These are phyloP conservation scores for Phytophthora sp. DNA, from an alignment of 352 stramenopile genomes.

Conservation along the genomic window DNA sequence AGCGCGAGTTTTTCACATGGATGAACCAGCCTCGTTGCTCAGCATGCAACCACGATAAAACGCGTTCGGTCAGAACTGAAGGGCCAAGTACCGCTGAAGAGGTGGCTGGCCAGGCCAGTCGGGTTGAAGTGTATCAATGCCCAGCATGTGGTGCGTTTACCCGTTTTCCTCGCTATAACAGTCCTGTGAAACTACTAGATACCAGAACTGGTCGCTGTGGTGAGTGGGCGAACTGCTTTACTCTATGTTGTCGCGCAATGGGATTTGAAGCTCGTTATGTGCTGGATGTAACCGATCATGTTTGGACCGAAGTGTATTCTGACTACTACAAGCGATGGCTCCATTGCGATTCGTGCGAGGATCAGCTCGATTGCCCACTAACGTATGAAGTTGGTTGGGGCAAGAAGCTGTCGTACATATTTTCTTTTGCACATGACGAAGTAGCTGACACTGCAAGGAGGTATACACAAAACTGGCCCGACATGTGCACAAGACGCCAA, in stretches of 20 bases:
- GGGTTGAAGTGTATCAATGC: constrained; percentile 91
- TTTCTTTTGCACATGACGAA: constrained; percentile 89
- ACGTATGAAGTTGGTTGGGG: constrained; percentile 97
- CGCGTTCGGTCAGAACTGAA: constrained; percentile 47
- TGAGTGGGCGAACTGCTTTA: constrained; percentile 95
- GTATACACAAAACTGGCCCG: constrained; percentile 78
- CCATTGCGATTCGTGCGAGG: constrained; percentile 95
- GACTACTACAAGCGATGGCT: constrained; percentile 86
- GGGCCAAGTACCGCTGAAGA: constrained; percentile 64
- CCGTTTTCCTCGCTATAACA: constrained; percentile 92
- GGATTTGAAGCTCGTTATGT: constrained; percentile 93
- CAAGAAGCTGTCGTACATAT: constrained; percentile 94
- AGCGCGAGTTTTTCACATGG: constrained; percentile 91
- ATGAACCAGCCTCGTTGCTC: constrained; percentile 84
- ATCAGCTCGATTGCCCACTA: constrained; percentile 91
- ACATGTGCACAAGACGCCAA: constrained; percentile 62
- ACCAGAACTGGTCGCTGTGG: constrained; percentile 89
- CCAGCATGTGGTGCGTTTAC: constrained; percentile 52
- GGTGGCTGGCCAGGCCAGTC: constrained; percentile 56
- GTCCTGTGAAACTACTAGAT: constrained; percentile 87
- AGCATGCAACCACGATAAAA: constrained; percentile 59
- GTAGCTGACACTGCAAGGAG: constrained; percentile 90
- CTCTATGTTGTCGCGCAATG: constrained; percentile 88
- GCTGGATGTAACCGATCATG: constrained; percentile 95
- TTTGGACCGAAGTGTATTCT: constrained; percentile 95